These are phyloP conservation scores for Lojkania enalia DNA, from an alignment of 2,329 filamentous ascomycete genomes.

Conservation along the genomic window DNA sequence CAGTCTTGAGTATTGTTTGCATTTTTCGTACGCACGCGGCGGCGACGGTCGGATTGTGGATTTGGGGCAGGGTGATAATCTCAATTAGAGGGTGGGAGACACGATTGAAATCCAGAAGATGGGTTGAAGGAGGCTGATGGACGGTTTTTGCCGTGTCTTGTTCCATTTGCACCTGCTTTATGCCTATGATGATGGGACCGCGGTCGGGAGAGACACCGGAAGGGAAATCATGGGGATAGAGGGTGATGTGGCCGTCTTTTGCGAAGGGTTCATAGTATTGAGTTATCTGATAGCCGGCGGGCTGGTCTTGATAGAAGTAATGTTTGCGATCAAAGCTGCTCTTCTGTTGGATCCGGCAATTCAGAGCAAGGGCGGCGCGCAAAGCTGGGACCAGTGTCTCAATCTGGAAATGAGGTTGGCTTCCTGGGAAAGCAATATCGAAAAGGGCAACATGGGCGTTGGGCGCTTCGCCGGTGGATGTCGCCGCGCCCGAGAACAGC, in stretches of 20 bases:
- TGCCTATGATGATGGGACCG: slow-evolving; percentile 72
- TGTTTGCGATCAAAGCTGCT: slow-evolving; percentile 96
- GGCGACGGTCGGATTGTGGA: slow-evolving; percentile 84
- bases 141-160: slow-evolving; percentile 97
- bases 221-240: slow-evolving; percentile 67
- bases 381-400: slow-evolving; percentile 86
- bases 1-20: slow-evolving; percentile 75
- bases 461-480: slow-evolving; percentile 62
- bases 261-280: slow-evolving; percentile 83
- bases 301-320: slow-evolving; percentile 99
- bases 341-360: slow-evolving; percentile 73
- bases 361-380: slow-evolving; percentile 81
- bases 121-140: slow-evolving; percentile 70
- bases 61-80: slow-evolving; percentile 88
- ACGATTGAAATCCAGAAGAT: slow-evolving; percentile 91
- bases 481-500: slow-evolving; percentile 73
- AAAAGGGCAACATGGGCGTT: slow-evolving; percentile 90
- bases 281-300: slow-evolving; percentile 94
- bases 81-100: slow-evolving; percentile 90
- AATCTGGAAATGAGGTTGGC: slow-evolving; percentile 81
- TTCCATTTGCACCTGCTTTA: slow-evolving; percentile 95
- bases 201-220: slow-evolving; percentile 73
- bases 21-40: slow-evolving; percentile 88
- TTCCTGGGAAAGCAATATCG: slow-evolving; percentile 85
- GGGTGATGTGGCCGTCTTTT: slow-evolving; percentile 69